Base-by-base conservation (phyloP, 179 eudicot genomes). In the Vitellaria paradoxa region DNA sequence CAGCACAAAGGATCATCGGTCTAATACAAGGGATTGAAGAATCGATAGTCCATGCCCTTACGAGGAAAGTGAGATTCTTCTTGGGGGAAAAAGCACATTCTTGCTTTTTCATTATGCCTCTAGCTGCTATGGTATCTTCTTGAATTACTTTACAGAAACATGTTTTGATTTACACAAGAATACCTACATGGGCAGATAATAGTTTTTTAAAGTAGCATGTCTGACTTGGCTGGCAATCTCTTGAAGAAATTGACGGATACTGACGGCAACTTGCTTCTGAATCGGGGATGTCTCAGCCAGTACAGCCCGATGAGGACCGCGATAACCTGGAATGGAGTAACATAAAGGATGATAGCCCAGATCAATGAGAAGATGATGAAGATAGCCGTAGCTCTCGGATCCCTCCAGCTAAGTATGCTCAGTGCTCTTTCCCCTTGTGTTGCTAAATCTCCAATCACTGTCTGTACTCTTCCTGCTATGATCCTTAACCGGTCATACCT, bases 201-300 rank as follows among this genome's bases (percentile, higher is more conserved):
- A 13, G 9, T 26, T 13, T 45, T 45, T 65, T 80, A 92, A 42
- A 95, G 86, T 77, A 95, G 92, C 87, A 83, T 88, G 76, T 95
- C 99, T 50, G 99, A 82, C 82, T 83, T 93, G 56, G 97, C 78
- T 8, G 99, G 93, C 80, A 95, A 83, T 81, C 99, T 90, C 85
- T 91, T 95, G 86, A 95, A 95, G 91, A 95, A 95, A 77, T 93
- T 93, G 72, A 89, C 92, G 5, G 95, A 97, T 18, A 93, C 98
- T 2, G 97, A 87, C 20, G 97, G 98, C 92, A 90, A 13, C 87
- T 72, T 89, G 80, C 88, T 82, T 82, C 98, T 79, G 84, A 94
- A 91, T 73, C 97, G 76, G 0, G 98, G 98, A 74, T 94, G 98
- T 42, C 98, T 87, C 56, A 94, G 81, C 89, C 85, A 56, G 87